A percentile compares a stretch with the other conserved stretches of the same genome.
These are phyloP conservation scores for Camellia lanceoleosa DNA, from an alignment of 148 eudicot species.

Conservation along the genomic window DNA sequence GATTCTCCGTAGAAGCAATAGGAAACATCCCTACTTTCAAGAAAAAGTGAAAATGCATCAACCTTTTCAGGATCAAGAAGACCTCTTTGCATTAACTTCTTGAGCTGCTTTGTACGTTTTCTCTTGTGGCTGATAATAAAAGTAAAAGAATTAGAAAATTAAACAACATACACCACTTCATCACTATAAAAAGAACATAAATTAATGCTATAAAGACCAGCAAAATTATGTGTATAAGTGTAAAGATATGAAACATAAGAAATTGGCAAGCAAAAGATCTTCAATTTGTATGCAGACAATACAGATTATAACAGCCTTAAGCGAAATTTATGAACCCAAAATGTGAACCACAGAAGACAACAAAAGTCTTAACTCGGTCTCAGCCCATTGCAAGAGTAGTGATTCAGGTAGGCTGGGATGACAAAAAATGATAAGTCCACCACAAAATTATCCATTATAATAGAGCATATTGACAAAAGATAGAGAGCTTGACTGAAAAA, in stretches of 20 bases:
- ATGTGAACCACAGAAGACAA: not conserved
- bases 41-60: conserved; percentile 69
- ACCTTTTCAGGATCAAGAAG: conserved; percentile 74
- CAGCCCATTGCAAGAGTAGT: not conserved
- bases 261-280: too few relatives aligned
- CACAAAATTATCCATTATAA: too few relatives aligned
- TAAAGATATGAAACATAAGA: not conserved
- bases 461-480: too few relatives aligned
- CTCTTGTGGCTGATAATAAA: conserved; percentile 62
- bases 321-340: not conserved
- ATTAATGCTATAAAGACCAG: not conserved
- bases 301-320: not conserved
- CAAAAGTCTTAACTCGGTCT: not conserved
- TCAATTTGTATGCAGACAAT: not conserved
- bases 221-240: not conserved
- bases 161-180: not conserved
- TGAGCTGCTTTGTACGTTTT: conserved; percentile 73
- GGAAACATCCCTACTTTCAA: conserved; percentile 65
- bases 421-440: too few relatives aligned
- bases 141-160: not conserved
- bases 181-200: not conserved
- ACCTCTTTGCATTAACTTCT: conserved; percentile 57
- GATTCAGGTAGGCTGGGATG: too few relatives aligned
- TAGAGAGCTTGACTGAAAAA: too few relatives aligned
- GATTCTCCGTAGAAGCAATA: conserved; percentile 81